Evolutionary conservation across 2,329 filamentous ascomycete genomes (phyloP).

Genomic region (Scorias spongiosa): DNA sequence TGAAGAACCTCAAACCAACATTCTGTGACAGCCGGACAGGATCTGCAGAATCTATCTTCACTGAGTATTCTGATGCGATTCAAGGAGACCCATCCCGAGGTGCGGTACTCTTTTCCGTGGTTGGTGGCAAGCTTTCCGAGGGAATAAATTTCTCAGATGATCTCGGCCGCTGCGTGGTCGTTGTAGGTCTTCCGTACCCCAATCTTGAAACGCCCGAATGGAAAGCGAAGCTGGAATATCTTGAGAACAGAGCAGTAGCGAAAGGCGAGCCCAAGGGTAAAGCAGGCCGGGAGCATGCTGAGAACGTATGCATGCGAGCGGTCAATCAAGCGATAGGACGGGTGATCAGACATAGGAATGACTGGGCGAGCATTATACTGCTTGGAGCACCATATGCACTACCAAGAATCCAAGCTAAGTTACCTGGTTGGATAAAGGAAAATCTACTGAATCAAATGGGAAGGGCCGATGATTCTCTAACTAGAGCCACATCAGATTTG

Average conservation of each 20-base stretch:
- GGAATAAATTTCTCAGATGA: conserved; percentile 95
- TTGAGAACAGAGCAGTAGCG: conserved; percentile 45
- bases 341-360: conserved; percentile 72
- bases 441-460: conserved; percentile 38
- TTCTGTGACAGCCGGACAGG: conserved; percentile 42
- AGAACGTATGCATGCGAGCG: conserved; percentile 90
- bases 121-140: conserved; percentile 89
- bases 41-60: conserved; percentile 53
- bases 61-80: conserved; percentile 57
- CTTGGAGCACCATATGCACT: conserved; percentile 67
- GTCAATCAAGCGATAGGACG: conserved; percentile 95
- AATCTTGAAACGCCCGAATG: conserved; percentile 82
- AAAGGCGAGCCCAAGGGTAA: conserved; percentile 24
- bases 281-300: conserved; percentile 65
- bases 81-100: conserved; percentile 34
- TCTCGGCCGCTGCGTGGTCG: conserved; percentile 74
- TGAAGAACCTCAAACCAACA: conserved; percentile 21
- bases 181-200: conserved; percentile 86
- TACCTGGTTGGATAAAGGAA: conserved; percentile 77
- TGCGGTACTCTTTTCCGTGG: conserved; percentile 73
- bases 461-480: too few relatives aligned
- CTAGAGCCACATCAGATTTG: too few relatives aligned
- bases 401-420: conserved; percentile 56
- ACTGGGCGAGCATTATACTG: conserved; percentile 84
- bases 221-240: conserved; percentile 80